Percentiles rank a stretch among this genome's conserved stretches.
phyloP scores from a whole-genome alignment of 345 rosid species.

The Erucastrum elatum region DNA sequence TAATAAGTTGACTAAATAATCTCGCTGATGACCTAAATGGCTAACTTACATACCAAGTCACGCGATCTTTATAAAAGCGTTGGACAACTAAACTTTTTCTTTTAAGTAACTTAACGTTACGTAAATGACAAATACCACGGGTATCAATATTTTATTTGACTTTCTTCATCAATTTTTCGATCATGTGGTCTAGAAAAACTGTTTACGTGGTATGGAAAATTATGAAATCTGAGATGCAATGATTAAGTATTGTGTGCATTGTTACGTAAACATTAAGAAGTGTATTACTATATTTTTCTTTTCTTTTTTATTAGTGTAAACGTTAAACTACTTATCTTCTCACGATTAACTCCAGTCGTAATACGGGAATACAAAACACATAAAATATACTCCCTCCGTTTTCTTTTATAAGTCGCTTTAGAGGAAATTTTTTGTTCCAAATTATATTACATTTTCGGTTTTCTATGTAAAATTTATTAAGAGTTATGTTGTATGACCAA shows the following conservation, averaged over 20 bases:
- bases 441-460: too few species aligned
- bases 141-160: background rate
- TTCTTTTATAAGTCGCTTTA: too few species aligned
- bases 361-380: too few species aligned
- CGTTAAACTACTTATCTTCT: too few species aligned
- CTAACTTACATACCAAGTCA: background rate
- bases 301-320: too few species aligned
- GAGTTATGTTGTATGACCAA: too few species aligned
- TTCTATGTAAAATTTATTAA: too few species aligned
- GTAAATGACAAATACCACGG: background rate
- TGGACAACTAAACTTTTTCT: background rate
- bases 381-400: too few species aligned
- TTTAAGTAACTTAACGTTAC: background rate
- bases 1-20: background rate
- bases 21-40: background rate
- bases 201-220: background rate
- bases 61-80: conserved; percentile 4
- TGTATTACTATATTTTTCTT: too few species aligned
- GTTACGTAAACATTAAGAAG: too few species aligned
- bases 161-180: background rate
- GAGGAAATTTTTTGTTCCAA: too few species aligned
- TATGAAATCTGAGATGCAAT: background rate
- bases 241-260: background rate
- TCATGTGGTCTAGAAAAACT: background rate
- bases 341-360: too few species aligned